Percentiles rank a stretch among this genome's conserved stretches.
These are phyloP conservation scores for Sarocladium strictum DNA, from an alignment of 2,329 filamentous ascomycete species.

Conservation along the genomic window DNA sequence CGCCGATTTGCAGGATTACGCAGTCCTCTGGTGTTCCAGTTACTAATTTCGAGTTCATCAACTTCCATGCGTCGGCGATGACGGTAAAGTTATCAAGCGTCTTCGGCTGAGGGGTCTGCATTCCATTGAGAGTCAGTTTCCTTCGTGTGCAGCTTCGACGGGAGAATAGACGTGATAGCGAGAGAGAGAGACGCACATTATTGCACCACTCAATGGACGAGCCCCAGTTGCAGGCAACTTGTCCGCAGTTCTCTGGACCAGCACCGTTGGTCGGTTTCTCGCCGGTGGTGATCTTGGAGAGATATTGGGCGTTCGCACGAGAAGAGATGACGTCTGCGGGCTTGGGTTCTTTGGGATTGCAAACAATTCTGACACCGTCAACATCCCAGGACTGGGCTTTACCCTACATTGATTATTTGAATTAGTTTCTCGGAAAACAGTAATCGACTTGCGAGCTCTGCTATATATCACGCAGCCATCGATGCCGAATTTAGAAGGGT, in stretches of 20 bases:
- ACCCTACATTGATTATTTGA: neutral
- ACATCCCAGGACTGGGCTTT: slow-evolving; percentile 6
- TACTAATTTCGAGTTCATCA: slow-evolving; percentile 9
- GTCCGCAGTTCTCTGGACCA: slow-evolving; percentile 2
- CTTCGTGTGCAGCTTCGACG: too few relatives aligned
- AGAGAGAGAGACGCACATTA: neutral
- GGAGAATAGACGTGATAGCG: neutral
- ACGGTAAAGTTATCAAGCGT: slow-evolving; percentile 8
- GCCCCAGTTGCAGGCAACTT: slow-evolving; percentile 6
- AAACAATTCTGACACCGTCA: neutral
- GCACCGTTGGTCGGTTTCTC: slow-evolving; percentile 1
- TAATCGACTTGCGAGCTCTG: too few relatives aligned
- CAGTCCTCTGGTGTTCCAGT: neutral
- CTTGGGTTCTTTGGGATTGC: neutral
- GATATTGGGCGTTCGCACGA: slow-evolving; percentile 3
- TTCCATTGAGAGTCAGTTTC: too few relatives aligned
- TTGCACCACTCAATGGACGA: slow-evolving; percentile 3
- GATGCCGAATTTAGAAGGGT: too few relatives aligned
- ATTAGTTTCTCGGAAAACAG: too few relatives aligned
- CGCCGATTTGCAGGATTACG: neutral
- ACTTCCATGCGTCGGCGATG: neutral
- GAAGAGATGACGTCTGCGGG: slow-evolving; percentile 2
- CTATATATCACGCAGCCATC: too few relatives aligned
- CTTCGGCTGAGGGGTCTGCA: neutral
- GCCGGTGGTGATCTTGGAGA: neutral